Evolutionary conservation across 805 yeast genomes (phyloP).

Genomic region (Brettanomyces sp.): DNA sequence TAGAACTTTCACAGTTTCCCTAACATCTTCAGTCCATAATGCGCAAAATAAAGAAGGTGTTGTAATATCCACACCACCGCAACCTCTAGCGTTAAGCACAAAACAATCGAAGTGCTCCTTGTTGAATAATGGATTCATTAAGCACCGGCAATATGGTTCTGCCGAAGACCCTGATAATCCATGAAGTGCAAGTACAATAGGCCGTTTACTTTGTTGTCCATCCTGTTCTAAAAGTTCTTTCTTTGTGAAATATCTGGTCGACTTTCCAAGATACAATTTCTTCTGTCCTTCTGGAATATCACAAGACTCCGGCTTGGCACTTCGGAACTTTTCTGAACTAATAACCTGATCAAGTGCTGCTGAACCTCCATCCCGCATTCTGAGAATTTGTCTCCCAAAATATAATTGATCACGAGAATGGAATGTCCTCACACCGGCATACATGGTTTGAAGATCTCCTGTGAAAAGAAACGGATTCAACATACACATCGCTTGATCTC

Average conservation of each 20-base stretch:
- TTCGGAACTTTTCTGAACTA: conserved; percentile 22
- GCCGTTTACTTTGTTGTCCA: conserved; percentile 29
- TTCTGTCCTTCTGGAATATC: conserved; percentile 25
- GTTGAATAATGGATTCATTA: conserved; percentile 31
- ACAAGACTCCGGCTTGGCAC: conserved; percentile 12
- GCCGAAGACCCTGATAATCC: conserved; percentile 85
- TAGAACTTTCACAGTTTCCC: conserved; percentile 44
- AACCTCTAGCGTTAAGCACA: conserved; percentile 70
- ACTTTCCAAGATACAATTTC: conserved; percentile 29
- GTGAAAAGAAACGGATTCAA: conserved; percentile 56
- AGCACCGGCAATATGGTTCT: conserved; percentile 62
- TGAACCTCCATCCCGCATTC: conserved; percentile 57
- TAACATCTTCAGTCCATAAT: conserved; percentile 61
- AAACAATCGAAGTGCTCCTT: conserved; percentile 46
- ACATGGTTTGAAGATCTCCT: conserved; percentile 73
- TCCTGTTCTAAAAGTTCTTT: conserved; percentile 30
- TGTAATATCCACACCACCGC: conserved; percentile 59
- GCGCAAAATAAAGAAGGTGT: conserved; percentile 66
- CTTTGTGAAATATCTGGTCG: conserved; percentile 44
- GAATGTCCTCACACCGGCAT: conserved; percentile 47
- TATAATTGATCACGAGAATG: conserved; percentile 45
- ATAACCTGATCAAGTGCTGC: conserved; percentile 70
- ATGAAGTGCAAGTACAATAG: conserved; percentile 59
- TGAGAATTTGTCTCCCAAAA: conserved; percentile 64
- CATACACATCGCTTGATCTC: conserved; percentile 38